Percentiles rank a stretch among this genome's conserved stretches.
These are phyloP conservation scores for Brasilioporus rufonigricans DNA, from an alignment of 768 basidiomycete genomes.

Conservation along the genomic window DNA sequence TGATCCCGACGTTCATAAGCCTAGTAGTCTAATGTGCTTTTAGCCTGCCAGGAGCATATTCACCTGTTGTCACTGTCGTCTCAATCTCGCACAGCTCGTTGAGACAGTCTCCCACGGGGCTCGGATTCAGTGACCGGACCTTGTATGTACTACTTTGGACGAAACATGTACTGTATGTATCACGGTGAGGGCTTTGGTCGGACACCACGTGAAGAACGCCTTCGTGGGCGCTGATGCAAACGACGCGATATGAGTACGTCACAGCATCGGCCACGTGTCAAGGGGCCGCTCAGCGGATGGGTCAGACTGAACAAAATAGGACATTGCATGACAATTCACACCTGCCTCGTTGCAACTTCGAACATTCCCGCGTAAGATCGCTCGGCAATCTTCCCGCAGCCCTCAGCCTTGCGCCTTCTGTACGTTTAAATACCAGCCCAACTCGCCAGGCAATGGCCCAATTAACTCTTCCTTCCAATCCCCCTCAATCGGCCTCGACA, in stretches of 20 bases:
- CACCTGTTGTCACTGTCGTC: too few relatives aligned
- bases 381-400: constrained; percentile 6
- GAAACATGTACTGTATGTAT: too few relatives aligned
- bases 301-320: not conserved
- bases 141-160: not conserved
- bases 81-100: too few relatives aligned
- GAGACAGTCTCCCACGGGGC: not conserved
- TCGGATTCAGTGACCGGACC: not conserved
- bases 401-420: constrained; percentile 9
- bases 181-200: not conserved
- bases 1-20: too few relatives aligned
- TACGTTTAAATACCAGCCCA: constrained; percentile 27
- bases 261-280: not conserved
- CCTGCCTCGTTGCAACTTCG: constrained; percentile 24
- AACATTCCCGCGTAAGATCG: not conserved
- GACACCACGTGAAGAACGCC: too few relatives aligned
- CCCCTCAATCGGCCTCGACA: not conserved
- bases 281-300: not conserved
- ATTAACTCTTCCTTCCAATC: constrained; percentile 4
- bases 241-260: too few relatives aligned
- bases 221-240: too few relatives aligned
- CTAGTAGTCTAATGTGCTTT: too few relatives aligned
- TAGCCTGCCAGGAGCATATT: too few relatives aligned
- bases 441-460: constrained; percentile 8
- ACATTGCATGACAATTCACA: not conserved